These are phyloP conservation scores for Clonostachys rosea DNA, from an alignment of 2,329 filamentous ascomycete species.

Conservation along the genomic window DNA sequence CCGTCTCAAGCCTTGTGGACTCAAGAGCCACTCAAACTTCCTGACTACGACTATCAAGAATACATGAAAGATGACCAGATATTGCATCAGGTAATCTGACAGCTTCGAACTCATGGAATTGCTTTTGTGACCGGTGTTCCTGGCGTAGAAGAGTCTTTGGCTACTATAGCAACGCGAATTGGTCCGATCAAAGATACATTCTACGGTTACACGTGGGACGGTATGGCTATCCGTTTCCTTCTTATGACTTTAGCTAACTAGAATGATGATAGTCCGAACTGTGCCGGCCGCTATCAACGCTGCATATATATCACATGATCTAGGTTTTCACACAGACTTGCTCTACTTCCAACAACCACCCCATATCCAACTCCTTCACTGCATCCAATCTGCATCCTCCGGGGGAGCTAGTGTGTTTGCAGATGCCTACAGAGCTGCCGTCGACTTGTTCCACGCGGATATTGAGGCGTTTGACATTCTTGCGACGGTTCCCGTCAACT, in stretches of 20 bases:
- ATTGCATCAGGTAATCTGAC: background rate
- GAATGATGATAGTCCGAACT: conserved; percentile 1
- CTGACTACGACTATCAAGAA: conserved; percentile 1
- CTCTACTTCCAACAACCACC: conserved; percentile 3
- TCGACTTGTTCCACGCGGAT: conserved; percentile 1
- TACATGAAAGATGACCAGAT: conserved; percentile 2
- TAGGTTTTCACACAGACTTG: conserved; percentile 3
- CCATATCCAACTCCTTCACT: conserved; percentile 2
- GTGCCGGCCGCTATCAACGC: conserved; percentile 1
- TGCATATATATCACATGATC: conserved; percentile 1
- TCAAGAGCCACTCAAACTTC: background rate
- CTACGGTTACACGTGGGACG: conserved; percentile 2
- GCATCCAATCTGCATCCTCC: conserved; percentile 1
- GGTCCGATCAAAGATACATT: conserved; percentile 3
- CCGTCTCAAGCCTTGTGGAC: background rate
- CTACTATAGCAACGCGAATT: conserved; percentile 2
- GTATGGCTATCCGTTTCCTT: background rate
- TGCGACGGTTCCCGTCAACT: conserved; percentile 1
- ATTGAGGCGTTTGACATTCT: conserved; percentile 2
- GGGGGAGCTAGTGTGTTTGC: conserved; percentile 3
- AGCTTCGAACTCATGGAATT: background rate
- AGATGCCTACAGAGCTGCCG: conserved; percentile 1
- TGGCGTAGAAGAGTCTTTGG: background rate
- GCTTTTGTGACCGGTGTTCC: conserved; percentile 1
- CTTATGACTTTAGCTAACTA: background rate